Percentiles rank a stretch among this genome's conserved stretches.
Conservation (phyloP, 2,329 filamentous ascomycete species). For the Colletotrichum filicis region DNA sequence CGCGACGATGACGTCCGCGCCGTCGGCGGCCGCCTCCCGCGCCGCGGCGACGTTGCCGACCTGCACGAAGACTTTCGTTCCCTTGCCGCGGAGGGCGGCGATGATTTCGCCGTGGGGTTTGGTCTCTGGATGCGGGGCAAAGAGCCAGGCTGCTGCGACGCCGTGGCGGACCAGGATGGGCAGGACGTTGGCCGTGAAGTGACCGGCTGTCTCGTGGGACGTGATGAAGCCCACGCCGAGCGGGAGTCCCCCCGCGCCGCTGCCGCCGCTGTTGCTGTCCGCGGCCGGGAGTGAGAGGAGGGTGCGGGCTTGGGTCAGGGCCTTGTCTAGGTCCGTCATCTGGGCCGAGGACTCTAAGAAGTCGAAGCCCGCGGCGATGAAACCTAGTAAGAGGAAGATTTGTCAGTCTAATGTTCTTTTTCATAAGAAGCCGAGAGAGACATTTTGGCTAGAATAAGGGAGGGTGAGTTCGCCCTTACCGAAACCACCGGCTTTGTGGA, state of each 20-base stretch:
- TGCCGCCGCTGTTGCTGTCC: neutral
- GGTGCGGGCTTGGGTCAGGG: slow-evolving; percentile 43
- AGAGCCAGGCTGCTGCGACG: slow-evolving; percentile 74
- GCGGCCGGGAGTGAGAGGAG: slow-evolving; percentile 40
- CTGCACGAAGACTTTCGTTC: slow-evolving; percentile 67
- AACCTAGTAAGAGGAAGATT: slow-evolving; percentile 40
- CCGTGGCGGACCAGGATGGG: slow-evolving; percentile 62
- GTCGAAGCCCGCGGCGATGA: slow-evolving; percentile 46
- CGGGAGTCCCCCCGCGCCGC: slow-evolving; percentile 47
- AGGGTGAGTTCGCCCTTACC: slow-evolving; percentile 40
- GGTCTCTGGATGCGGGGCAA: slow-evolving; percentile 63
- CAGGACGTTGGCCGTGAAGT: slow-evolving; percentile 56
- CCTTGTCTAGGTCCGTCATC: slow-evolving; percentile 45
- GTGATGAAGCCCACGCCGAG: slow-evolving; percentile 73
- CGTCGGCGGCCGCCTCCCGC: slow-evolving; percentile 56
- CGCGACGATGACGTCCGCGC: slow-evolving; percentile 68
- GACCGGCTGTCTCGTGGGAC: slow-evolving; percentile 53
- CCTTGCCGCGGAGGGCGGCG: slow-evolving; percentile 44
- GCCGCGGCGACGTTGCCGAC: slow-evolving; percentile 70
- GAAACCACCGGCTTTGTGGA: slow-evolving; percentile 51
- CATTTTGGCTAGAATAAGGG: neutral
- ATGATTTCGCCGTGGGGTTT: slow-evolving; percentile 52
- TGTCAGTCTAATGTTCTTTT: neutral
- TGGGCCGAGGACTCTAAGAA: slow-evolving; percentile 43
- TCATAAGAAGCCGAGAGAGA: neutral